A percentile compares a stretch with the other conserved stretches of the same genome.
These are phyloP conservation scores for Septoria petroselini DNA, from an alignment of 2,329 filamentous ascomycete genomes.

Conservation along the genomic window DNA sequence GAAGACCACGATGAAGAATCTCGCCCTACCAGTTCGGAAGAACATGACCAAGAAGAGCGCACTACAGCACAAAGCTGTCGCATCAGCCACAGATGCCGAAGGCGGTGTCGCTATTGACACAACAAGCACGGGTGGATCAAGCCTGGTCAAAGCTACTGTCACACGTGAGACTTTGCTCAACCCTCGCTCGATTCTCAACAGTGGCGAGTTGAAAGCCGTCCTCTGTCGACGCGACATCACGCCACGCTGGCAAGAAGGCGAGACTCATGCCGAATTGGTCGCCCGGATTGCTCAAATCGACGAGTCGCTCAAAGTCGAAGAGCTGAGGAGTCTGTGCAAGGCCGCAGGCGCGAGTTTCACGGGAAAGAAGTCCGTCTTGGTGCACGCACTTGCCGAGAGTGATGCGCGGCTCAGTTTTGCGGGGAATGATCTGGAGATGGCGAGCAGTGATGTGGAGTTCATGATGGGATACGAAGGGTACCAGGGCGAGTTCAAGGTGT, in stretches of 20 bases:
- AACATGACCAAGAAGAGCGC: neutral
- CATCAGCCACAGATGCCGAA: neutral
- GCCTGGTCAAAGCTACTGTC: constrained; percentile 17
- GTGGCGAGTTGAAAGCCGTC: constrained; percentile 30
- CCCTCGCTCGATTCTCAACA: constrained; percentile 31
- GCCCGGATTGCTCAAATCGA: constrained; percentile 30
- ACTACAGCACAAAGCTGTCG: neutral
- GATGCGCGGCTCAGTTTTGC: constrained; percentile 28
- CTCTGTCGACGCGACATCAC: constrained; percentile 28
- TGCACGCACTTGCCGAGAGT: constrained; percentile 29
- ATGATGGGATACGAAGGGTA: constrained; percentile 28
- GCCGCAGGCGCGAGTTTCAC: constrained; percentile 13
- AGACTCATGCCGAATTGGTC: constrained; percentile 33
- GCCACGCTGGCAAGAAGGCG: constrained; percentile 17
- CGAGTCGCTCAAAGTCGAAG: constrained; percentile 15
- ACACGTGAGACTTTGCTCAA: constrained; percentile 29
- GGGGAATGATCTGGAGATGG: constrained; percentile 16
- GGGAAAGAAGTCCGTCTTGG: constrained; percentile 31
- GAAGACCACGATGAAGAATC: constrained; percentile 8
- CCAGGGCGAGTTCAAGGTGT: neutral
- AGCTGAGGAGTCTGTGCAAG: constrained; percentile 24
- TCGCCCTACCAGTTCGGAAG: constrained; percentile 8
- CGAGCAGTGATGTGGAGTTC: constrained; percentile 25
- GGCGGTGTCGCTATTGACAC: neutral
- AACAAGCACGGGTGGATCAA: neutral